phyloP scores from a whole-genome alignment of 257 asterid genomes.

The Leonotis leonurus region DNA sequence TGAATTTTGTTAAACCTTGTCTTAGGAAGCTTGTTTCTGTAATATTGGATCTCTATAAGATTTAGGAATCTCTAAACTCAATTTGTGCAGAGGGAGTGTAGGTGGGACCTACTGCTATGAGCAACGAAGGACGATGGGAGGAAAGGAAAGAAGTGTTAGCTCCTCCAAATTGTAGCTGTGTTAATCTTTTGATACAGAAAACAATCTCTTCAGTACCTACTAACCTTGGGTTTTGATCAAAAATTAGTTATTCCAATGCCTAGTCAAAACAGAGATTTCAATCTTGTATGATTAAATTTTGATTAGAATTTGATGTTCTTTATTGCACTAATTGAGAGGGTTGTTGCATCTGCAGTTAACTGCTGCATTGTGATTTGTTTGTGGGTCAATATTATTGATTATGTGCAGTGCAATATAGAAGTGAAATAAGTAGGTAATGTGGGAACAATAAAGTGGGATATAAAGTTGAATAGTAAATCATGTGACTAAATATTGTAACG shows the following conservation, averaged over 20 bases:
- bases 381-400: no score
- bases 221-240: conserved; percentile 18
- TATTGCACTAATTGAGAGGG: not conserved
- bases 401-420: no score
- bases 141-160: conserved; percentile 5
- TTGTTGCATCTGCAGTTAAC: not conserved
- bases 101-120: not conserved
- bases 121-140: not conserved
- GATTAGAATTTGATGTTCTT: conserved; percentile 11
- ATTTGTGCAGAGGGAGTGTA: no score
- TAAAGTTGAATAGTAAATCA: not conserved
- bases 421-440: not conserved
- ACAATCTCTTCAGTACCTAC: conserved; percentile 21
- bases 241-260: conserved; percentile 13
- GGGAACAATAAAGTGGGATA: not conserved
- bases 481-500: not conserved
- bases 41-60: not conserved
- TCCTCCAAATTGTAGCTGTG: conserved; percentile 18
- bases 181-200: conserved; percentile 14
- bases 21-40: no score
- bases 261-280: conserved; percentile 5
- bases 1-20: no score
- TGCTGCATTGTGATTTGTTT: no score
- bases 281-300: conserved; percentile 32
- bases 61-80: not conserved